phyloP scores from a whole-genome alignment of 805 yeast species.

The Candida sphagnicola region DNA sequence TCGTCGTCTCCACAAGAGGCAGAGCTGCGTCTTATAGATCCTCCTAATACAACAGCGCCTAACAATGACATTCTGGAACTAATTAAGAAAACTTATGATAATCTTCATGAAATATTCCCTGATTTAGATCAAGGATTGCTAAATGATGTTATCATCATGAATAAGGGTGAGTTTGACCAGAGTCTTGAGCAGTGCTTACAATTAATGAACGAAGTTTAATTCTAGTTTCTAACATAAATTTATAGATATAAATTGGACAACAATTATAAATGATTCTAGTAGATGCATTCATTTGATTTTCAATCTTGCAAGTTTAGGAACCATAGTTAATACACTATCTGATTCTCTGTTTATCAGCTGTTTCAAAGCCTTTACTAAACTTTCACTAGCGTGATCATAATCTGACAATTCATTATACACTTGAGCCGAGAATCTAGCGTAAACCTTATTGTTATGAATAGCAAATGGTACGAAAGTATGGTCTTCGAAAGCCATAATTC shows the following conservation, averaged over 20 bases:
- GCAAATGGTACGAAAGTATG: constrained; percentile 44
- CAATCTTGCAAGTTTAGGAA: constrained; percentile 3
- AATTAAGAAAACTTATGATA: constrained; percentile 30
- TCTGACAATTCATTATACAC: constrained; percentile 56
- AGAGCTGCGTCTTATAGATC: constrained; percentile 4
- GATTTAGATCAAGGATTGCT: constrained; percentile 63
- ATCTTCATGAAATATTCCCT: constrained; percentile 71
- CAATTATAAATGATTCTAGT: no score
- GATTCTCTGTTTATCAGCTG: constrained; percentile 1
- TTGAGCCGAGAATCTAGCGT: constrained; percentile 53
- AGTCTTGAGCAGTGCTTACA: constrained; percentile 63
- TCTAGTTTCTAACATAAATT: not conserved
- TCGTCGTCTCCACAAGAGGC: constrained; percentile 31
- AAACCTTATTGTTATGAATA: constrained; percentile 30
- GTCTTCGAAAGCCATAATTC: constrained; percentile 15
- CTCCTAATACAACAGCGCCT: constrained; percentile 1
- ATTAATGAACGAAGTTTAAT: constrained; percentile 17
- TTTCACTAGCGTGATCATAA: constrained; percentile 43
- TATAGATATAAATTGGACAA: not conserved
- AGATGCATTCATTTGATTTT: not conserved
- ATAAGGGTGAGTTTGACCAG: constrained; percentile 62
- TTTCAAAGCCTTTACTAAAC: constrained; percentile 23
- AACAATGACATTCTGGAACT: constrained; percentile 7
- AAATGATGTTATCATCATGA: constrained; percentile 64
- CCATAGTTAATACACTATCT: not conserved